These are phyloP conservation scores for Lactarius akahatsu DNA, from an alignment of 768 basidiomycete genomes.

Conservation along the genomic window DNA sequence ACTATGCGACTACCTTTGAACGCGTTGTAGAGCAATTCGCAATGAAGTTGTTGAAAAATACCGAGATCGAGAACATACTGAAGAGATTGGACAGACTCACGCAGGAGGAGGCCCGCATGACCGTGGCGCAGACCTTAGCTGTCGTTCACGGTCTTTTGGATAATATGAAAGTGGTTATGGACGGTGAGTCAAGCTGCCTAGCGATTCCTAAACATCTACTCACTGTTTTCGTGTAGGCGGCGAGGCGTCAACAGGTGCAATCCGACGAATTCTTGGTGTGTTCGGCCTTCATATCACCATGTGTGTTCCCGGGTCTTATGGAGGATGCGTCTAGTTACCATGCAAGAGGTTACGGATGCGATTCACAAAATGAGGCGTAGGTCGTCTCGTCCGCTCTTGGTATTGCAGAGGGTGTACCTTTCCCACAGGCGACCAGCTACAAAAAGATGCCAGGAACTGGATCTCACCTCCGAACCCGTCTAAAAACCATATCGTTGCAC, in stretches of 20 bases:
- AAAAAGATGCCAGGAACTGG: neutral
- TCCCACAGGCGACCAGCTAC: neutral
- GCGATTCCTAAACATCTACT: neutral
- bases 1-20: neutral
- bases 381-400: neutral
- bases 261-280: too few species aligned
- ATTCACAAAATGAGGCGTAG: conserved; percentile 5
- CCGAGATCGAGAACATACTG: conserved; percentile 3
- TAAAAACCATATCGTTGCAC: conserved; percentile 7
- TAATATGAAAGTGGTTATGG: conserved; percentile 15
- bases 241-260: too few species aligned
- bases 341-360: neutral
- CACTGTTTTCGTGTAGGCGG: too few species aligned
- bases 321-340: neutral
- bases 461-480: conserved; percentile 12
- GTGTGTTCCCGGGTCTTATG: neutral
- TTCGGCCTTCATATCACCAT: neutral
- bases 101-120: conserved; percentile 10
- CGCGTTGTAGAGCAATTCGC: conserved; percentile 3
- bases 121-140: conserved; percentile 3
- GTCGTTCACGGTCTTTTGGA: conserved; percentile 11
- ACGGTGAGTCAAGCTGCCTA: neutral
- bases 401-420: neutral
- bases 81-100: conserved; percentile 19
- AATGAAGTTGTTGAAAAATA: conserved; percentile 1